Conservation (phyloP, 495 filamentous ascomycete genomes). For the Ascobolus immersus region DNA sequence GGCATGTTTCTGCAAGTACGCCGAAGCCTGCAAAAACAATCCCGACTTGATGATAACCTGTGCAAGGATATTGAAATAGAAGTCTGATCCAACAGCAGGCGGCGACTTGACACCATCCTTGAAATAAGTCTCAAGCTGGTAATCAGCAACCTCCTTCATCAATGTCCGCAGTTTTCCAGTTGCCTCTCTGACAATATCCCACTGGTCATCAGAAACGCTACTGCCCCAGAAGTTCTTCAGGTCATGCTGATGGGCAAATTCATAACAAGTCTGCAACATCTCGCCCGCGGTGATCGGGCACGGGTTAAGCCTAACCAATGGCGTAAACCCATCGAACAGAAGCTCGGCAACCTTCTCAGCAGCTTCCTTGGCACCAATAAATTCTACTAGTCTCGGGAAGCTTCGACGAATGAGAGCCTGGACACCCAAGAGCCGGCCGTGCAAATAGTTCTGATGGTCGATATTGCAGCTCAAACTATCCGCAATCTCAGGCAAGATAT, state of each 20-base stretch:
- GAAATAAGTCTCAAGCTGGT: not conserved
- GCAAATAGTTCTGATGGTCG: slow-evolving; percentile 32
- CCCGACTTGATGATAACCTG: too few relatives aligned
- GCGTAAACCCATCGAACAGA: slow-evolving; percentile 2
- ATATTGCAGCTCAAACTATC: slow-evolving; percentile 11
- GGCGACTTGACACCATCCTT: too few relatives aligned
- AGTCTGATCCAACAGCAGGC: too few relatives aligned
- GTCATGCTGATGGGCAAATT: slow-evolving; percentile 1
- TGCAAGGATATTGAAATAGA: too few relatives aligned
- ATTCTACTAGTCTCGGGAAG: slow-evolving; percentile 3
- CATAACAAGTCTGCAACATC: slow-evolving; percentile 12
- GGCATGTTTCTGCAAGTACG: too few relatives aligned
- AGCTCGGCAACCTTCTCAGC: slow-evolving; percentile 1
- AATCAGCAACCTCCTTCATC: not conserved
- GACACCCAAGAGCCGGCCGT: slow-evolving; percentile 37
- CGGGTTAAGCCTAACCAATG: slow-evolving; percentile 5
- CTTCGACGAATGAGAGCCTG: slow-evolving; percentile 28
- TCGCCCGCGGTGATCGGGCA: slow-evolving; percentile 16
- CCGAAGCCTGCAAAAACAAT: too few relatives aligned
- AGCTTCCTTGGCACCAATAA: slow-evolving; percentile 2
- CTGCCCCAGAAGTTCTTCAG: not conserved
- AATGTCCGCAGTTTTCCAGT: not conserved
- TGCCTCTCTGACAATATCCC: not conserved
- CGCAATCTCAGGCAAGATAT: slow-evolving; percentile 26
- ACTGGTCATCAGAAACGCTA: not conserved